Percentiles rank a stretch among this genome's conserved stretches.
phyloP scores from a whole-genome alignment of 1,284 basidiomycete genomes.

The Trichosporon asahii region DNA sequence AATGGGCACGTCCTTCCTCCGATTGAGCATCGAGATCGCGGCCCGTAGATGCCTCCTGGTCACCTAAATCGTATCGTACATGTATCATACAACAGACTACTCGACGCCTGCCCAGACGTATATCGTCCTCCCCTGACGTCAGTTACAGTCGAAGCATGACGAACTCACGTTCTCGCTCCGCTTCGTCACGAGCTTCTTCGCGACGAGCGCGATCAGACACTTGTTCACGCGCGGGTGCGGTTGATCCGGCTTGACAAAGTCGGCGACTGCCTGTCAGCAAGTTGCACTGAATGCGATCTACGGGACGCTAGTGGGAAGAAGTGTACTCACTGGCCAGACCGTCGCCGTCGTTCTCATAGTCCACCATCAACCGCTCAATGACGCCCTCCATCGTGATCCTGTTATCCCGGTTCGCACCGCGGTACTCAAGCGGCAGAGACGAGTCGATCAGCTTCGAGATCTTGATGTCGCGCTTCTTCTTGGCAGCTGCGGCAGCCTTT shows the following conservation, averaged over 20 bases:
- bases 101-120: constrained; percentile 16
- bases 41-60: too few relatives aligned
- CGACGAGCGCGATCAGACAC: constrained; percentile 83
- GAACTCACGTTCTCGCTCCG: constrained; percentile 50
- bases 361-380: constrained; percentile 43
- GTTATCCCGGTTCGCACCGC: constrained; percentile 65
- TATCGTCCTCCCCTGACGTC: constrained; percentile 20
- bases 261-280: constrained; percentile 62
- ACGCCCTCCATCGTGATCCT: constrained; percentile 73
- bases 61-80: not conserved
- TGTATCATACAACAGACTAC: constrained; percentile 6
- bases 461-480: constrained; percentile 65
- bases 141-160: not conserved
- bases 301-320: too few relatives aligned
- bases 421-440: constrained; percentile 77
- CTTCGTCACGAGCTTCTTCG: constrained; percentile 78
- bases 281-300: too few relatives aligned
- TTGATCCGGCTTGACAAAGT: constrained; percentile 73
- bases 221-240: constrained; percentile 88
- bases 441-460: constrained; percentile 72
- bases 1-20: not conserved
- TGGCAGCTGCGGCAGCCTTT: constrained; percentile 58
- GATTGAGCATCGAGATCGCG: too few relatives aligned
- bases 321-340: constrained; percentile 23
- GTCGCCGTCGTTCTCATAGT: constrained; percentile 32